phyloP scores from a whole-genome alignment of 495 filamentous ascomycete species.

The Aspergillus diversus region DNA sequence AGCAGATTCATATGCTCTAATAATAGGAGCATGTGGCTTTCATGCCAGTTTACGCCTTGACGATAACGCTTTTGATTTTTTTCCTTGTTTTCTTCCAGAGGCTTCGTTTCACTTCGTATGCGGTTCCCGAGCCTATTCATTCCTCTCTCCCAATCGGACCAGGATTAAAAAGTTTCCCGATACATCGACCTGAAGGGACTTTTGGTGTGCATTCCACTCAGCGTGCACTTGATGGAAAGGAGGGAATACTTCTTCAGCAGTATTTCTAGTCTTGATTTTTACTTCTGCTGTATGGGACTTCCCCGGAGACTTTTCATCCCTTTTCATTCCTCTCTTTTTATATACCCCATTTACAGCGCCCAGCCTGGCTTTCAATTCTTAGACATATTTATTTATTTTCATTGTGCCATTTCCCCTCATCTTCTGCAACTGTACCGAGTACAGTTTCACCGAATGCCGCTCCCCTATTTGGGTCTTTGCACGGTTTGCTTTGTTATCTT shows the following conservation, averaged over 20 bases:
- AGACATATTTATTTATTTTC: slow-evolving; percentile 25
- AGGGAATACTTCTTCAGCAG: neutral
- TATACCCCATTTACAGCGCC: slow-evolving; percentile 34
- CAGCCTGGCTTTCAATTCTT: slow-evolving; percentile 29
- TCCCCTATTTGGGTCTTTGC: neutral
- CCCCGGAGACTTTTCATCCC: slow-evolving; percentile 15
- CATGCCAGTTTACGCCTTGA: slow-evolving; percentile 47
- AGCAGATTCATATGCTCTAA: slow-evolving; percentile 16
- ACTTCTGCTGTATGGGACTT: neutral
- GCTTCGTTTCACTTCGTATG: neutral
- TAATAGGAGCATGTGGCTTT: slow-evolving; percentile 24
- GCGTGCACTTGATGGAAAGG: neutral
- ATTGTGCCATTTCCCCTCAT: neutral
- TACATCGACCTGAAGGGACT: neutral
- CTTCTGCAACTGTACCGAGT: slow-evolving; percentile 1
- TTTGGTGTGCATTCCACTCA: neutral
- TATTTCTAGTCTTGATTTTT: neutral
- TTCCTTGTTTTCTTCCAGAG: slow-evolving; percentile 3
- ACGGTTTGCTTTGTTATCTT: neutral
- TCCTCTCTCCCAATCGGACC: neutral
- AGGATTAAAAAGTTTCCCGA: neutral
- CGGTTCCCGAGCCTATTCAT: neutral
- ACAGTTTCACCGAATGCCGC: neutral
- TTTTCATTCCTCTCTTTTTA: slow-evolving; percentile 21
- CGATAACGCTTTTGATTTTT: slow-evolving; percentile 40